phyloP scores from a whole-genome alignment of 2,329 filamentous ascomycete genomes.

The Taxawa tesnikishii region DNA sequence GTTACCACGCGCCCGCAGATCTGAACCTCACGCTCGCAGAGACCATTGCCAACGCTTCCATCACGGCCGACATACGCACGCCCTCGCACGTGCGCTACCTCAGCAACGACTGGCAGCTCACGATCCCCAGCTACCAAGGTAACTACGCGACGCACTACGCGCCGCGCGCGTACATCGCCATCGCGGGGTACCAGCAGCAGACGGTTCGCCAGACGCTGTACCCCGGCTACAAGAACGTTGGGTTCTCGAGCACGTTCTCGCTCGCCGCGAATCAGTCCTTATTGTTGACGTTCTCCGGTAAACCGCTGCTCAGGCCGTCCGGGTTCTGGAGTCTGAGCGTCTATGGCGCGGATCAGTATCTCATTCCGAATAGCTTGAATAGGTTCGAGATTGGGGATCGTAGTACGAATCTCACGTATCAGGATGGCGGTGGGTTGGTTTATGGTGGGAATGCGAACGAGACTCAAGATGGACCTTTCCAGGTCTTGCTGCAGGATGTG shows the following conservation, averaged over 20 bases:
- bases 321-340: too few species aligned
- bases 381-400: too few species aligned
- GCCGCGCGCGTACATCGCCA: slow-evolving; percentile 4
- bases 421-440: too few species aligned
- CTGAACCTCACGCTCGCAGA: slow-evolving; percentile 6
- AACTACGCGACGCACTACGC: slow-evolving; percentile 8
- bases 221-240: slow-evolving; percentile 5
- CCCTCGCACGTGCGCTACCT: slow-evolving; percentile 1
- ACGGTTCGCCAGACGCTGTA: slow-evolving; percentile 7
- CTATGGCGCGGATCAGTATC: too few species aligned
- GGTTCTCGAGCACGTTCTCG: slow-evolving; percentile 2
- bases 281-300: slow-evolving; percentile 11
- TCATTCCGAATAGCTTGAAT: too few species aligned
- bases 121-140: slow-evolving; percentile 1
- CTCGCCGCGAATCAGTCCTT: slow-evolving; percentile 5
- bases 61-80: slow-evolving; percentile 1
- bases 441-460: too few species aligned
- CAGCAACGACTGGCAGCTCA: slow-evolving; percentile 8
- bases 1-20: slow-evolving; percentile 1
- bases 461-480: too few species aligned
- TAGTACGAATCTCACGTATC: too few species aligned
- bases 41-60: slow-evolving; percentile 3
- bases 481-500: too few species aligned
- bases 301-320: not conserved
- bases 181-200: slow-evolving; percentile 4